Evolutionary conservation across 2,329 filamentous ascomycete species (phyloP), one percentile per base, ranked within the genome.

Genomic region (Xylogone sp.): DNA sequence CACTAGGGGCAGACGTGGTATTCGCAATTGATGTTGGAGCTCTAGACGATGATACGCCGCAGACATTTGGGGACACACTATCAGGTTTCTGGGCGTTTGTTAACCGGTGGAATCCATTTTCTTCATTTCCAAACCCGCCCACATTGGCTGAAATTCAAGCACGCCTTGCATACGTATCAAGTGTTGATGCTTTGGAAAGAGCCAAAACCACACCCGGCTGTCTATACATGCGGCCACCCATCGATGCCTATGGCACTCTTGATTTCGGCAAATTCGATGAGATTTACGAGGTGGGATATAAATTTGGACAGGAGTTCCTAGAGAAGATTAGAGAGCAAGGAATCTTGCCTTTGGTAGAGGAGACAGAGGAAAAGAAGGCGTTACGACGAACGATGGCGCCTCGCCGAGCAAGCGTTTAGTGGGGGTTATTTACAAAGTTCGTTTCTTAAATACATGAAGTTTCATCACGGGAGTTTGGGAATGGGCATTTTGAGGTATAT

Each of bases 251-350:
- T 62, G 94, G 92, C 3, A 99, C 94, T 1, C 75, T 99, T 24
- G 94, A 99, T 53, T 99, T 99, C 74, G 89, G 85, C 55, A 97
- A 96, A 69, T 99, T 99, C 69, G 93, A 97, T 63, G 95, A 99
- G 76, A 93, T 99, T 49, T 96, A 95, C 64, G 79, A 87, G 59
- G 79, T 97, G 10, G 95, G 94, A 1, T 96, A 96, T 70, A 78
- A 81, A 50, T 99, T 86, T 65, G 94, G 91, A 3, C 86, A 87
- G 67, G 83, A 90, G 49, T 97, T 87, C 66, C 69, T 99, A 58
- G 82, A 83, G 49, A 79, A 84, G 60, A 73, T 97, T 67, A 85
- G 84, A 65, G 88, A 88, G 39, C 79, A 95, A 62, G 93, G 93
- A 0, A 79, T 87, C 39, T 71, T 99, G 59, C 82, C 82, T 21